phyloP scores from a whole-genome alignment of 306 rosid genomes.

The Gleditsia sinensis region DNA sequence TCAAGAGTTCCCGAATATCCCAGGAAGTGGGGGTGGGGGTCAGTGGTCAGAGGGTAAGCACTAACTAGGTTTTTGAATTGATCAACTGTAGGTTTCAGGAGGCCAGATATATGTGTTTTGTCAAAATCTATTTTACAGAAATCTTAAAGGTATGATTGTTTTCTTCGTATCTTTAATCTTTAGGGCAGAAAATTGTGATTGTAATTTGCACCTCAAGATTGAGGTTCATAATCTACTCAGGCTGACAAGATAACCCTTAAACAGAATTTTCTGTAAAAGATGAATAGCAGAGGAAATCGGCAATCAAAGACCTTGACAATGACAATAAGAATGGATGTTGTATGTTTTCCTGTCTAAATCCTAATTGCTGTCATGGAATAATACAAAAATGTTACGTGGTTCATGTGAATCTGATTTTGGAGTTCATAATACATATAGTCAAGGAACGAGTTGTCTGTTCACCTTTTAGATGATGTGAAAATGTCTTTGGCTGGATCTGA shows the following conservation, averaged over 20 bases:
- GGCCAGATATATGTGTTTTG: not conserved
- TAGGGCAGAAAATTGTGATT: not conserved
- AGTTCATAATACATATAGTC: not conserved
- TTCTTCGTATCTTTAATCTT: not conserved
- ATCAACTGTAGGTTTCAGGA: conserved; percentile 7
- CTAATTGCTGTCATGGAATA: not conserved
- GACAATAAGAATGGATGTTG: not conserved
- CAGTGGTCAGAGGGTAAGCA: not conserved
- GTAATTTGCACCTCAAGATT: not conserved
- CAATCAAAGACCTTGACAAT: not conserved
- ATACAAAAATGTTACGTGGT: not conserved
- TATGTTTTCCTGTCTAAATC: not conserved
- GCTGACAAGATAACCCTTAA: no score
- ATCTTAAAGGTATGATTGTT: not conserved
- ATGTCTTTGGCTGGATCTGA: not conserved
- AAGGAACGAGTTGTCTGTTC: not conserved
- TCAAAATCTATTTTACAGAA: not conserved
- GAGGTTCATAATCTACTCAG: not conserved
- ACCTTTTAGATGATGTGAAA: not conserved
- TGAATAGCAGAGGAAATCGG: not conserved
- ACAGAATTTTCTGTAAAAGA: not conserved
- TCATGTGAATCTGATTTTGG: not conserved
- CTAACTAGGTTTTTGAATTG: conserved; percentile 24
- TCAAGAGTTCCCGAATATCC: not conserved
- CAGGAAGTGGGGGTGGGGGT: conserved; percentile 19